phyloP scores from a whole-genome alignment of 495 filamentous ascomycete genomes.

The Lindgomyces ingoldianus region DNA sequence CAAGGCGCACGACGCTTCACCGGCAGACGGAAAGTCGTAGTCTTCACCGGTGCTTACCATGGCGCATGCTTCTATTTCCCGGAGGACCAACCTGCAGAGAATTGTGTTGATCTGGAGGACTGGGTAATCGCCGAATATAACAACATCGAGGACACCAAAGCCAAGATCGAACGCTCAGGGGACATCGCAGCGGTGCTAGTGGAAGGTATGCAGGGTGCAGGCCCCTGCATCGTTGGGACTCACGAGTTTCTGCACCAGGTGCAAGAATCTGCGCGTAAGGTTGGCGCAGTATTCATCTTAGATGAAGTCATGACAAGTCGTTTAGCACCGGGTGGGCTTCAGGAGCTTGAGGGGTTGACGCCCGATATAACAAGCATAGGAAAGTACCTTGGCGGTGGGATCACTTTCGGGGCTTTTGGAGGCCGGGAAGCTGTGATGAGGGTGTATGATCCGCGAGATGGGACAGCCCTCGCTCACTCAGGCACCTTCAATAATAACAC shows the following conservation, averaged over 20 bases:
- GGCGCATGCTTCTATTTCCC: constrained; percentile 53
- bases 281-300: constrained; percentile 57
- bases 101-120: constrained; percentile 42
- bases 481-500: constrained; percentile 73
- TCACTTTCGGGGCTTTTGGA: constrained; percentile 65
- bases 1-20: constrained; percentile 49
- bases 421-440: constrained; percentile 57
- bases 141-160: constrained; percentile 41
- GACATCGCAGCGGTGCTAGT: constrained; percentile 59
- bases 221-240: constrained; percentile 52
- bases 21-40: constrained; percentile 48
- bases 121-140: constrained; percentile 58
- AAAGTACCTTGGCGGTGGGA: constrained; percentile 65
- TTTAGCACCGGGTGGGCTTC: constrained; percentile 52
- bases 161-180: constrained; percentile 29
- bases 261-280: constrained; percentile 41
- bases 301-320: constrained; percentile 69
- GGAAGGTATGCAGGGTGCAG: constrained; percentile 60
- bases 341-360: constrained; percentile 45
- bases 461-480: constrained; percentile 48
- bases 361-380: constrained; percentile 64
- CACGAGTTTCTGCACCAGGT: constrained; percentile 51
- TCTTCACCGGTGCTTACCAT: constrained; percentile 58
- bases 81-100: constrained; percentile 28
- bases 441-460: constrained; percentile 54